Evolutionary conservation across 352 stramenopile genomes (phyloP), one percentile per base, ranked within the genome.

Genomic region (Thraustochytrium aureum): DNA sequence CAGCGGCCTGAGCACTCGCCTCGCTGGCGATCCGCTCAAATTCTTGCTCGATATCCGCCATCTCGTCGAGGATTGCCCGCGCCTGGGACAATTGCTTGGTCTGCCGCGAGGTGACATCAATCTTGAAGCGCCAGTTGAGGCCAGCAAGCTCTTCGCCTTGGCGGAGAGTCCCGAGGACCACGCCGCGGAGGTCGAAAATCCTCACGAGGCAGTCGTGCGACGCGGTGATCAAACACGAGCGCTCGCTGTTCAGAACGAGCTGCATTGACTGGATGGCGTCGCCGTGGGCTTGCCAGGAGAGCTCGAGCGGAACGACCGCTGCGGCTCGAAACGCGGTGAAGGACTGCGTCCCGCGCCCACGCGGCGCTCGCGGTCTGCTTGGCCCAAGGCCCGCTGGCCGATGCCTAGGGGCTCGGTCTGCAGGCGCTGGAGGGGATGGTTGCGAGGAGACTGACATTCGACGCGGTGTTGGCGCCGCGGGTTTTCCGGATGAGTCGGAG

Each of bases 251-350:
- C 33, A 73, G n/a, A 65, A 92, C 89, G 81, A 91, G 85, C 67
- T 93, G 88, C 33, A 92, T 83, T 30, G 87, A 92, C 73, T 92
- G 92, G 59, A 94, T 85, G 26, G 91, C 86, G 82, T 93, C 89
- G 47, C 83, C 81, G 66, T 94, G 90, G 12, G 88, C 89, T 42
- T 86, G 86, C 90, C 90, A 94, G 60, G 89, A 88, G 61, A 86
- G 82, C 38, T 87, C 69, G 14, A 87, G 85, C 12, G 62, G 56
- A 17, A 86, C 56, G 2, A 67, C 73, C 1, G 38, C 32, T n/a
- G 76, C 82, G 54, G 88, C 81, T 1, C 62, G 59, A 4, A 90
- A 62, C 10, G 92, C 85, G 7, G 89, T 87, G 85, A 86, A 89
- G 14, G 61, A 17, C 47, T 56, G 47, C 17, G 17, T 26, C 17